Base-by-base conservation (phyloP, 345 rosid genomes). In the Physaria fendleri region DNA sequence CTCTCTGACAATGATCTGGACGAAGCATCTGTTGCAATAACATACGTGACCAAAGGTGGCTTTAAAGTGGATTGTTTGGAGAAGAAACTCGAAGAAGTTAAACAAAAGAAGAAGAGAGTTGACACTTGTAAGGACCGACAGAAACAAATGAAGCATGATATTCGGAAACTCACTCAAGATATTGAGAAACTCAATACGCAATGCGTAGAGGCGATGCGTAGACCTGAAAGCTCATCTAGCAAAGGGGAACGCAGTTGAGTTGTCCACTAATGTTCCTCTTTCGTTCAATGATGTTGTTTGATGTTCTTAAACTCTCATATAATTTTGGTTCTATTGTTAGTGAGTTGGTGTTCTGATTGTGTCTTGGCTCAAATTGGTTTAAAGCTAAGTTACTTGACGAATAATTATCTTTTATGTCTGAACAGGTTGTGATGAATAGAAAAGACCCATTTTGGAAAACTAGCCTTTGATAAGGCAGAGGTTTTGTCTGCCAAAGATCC, bases 41-140 rank as follows among this genome's bases (percentile, higher is more conserved):
- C 4, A 25, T 30, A 28, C 15, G 13, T 58, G 39, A 13, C 5
- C 8, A 6, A 41, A 16, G 51, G 3, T 0, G 40, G 41, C 2
- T 32, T 58, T 22, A 28, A 29, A 16, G 13, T 58, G 12, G 63
- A 58, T 21, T 58, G 63, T 51, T 30, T 41, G 39, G 46, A 42
- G 50, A 58, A 3, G 17, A 43, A 58, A 29, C 14, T 58, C 15
- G 29, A 17, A 5, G 40, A 58, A 11, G 29, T 58, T 0, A 15
- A 10, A 4, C 15, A 2, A 12, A 52, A 21, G 18, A 28, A 43
- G 44, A 20, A 16, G 39, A 39, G 14, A 27, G 56, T 11, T 18
- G 24, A 34, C 21, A 11, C 8, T n/a, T 9, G 6, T 22, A 15
- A 10, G 27, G 30, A 34, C 5, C 5, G 12, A 15, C 7, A 46